A percentile compares a stretch with the other conserved stretches of the same genome.
Conservation (phyloP, 768 basidiomycete species). For the Termitomyces sp. region DNA sequence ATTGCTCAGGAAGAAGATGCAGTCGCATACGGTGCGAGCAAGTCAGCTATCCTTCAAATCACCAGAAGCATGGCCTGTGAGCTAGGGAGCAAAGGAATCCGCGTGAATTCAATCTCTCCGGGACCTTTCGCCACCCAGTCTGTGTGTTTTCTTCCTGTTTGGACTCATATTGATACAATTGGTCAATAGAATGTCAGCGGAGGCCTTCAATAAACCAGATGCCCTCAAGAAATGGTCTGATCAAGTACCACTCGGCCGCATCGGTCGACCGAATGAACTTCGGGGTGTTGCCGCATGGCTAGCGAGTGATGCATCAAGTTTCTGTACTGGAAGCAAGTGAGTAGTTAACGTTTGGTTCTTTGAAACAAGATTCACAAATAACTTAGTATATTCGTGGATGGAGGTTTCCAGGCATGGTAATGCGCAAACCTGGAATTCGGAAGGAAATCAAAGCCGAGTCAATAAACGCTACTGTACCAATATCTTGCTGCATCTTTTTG, state of each 20-base stretch:
- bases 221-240: slow-evolving; percentile 56
- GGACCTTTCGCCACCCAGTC: slow-evolving; percentile 66
- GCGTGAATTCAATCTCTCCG: slow-evolving; percentile 71
- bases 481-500: too few species aligned
- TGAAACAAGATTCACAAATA: too few species aligned
- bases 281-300: background rate
- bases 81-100: slow-evolving; percentile 28
- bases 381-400: slow-evolving; percentile 47
- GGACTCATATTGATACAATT: background rate
- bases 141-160: slow-evolving; percentile 5
- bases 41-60: slow-evolving; percentile 74
- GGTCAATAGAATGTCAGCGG: slow-evolving; percentile 59
- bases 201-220: slow-evolving; percentile 58
- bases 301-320: background rate
- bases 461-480: background rate
- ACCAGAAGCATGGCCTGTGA: slow-evolving; percentile 77
- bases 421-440: background rate
- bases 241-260: slow-evolving; percentile 59
- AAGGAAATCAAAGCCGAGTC: background rate
- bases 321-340: slow-evolving; percentile 25
- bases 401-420: slow-evolving; percentile 58
- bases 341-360: slow-evolving; percentile 14
- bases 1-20: background rate
- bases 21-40: slow-evolving; percentile 62
- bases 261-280: slow-evolving; percentile 47